These are phyloP conservation scores for Alternaria longipes DNA, from an alignment of 2,329 filamentous ascomycete genomes.

Conservation along the genomic window DNA sequence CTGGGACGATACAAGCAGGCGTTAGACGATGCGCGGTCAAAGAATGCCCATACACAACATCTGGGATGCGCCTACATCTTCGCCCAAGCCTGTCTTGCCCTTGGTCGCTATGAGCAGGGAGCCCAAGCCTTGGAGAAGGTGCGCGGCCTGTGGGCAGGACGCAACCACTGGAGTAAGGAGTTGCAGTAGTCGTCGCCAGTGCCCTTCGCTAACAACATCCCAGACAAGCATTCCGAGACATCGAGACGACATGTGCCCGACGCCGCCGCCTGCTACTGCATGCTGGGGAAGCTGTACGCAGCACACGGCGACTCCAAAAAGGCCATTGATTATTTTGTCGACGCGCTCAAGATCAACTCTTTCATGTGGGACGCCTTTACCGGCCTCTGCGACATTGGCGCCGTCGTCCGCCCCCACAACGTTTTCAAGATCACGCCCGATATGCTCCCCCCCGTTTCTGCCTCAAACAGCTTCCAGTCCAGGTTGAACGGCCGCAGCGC, in stretches of 20 bases:
- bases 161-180: conserved; percentile 77
- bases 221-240: conserved; percentile 77
- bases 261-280: conserved; percentile 80
- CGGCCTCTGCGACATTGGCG: conserved; percentile 82
- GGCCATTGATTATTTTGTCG: conserved; percentile 86
- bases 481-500: conserved; percentile 56
- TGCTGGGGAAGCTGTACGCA: conserved; percentile 87
- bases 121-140: conserved; percentile 85
- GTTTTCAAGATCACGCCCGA: conserved; percentile 82
- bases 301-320: conserved; percentile 82
- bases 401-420: conserved; percentile 81
- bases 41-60: conserved; percentile 76
- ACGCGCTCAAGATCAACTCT: conserved; percentile 86
- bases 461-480: conserved; percentile 52
- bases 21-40: conserved; percentile 79
- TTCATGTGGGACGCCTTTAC: conserved; percentile 99
- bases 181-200: neutral
- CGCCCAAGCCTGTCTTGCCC: conserved; percentile 83
- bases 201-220: conserved; percentile 18
- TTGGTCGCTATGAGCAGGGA: conserved; percentile 83
- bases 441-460: conserved; percentile 57
- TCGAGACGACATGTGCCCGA: conserved; percentile 80
- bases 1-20: conserved; percentile 85
- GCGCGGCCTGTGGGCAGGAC: conserved; percentile 76
- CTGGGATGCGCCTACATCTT: conserved; percentile 90